Evolutionary conservation across 192 early-diverging fungal species (phyloP).

Genomic region (Podila epigama): DNA sequence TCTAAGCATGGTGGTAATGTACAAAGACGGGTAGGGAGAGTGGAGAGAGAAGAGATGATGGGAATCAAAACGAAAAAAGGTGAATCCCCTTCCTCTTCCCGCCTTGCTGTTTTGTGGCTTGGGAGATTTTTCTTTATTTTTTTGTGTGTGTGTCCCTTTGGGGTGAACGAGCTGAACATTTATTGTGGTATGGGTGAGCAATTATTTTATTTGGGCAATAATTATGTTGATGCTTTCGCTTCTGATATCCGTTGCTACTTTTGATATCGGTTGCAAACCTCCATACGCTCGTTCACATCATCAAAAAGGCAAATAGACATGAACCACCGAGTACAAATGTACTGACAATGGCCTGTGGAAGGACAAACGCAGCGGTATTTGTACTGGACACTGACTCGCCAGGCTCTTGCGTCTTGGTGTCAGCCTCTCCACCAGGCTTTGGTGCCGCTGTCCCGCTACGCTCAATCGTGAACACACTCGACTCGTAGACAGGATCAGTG

Average conservation of each 20-base stretch:
- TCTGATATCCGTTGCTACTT: neutral
- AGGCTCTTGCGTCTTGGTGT: neutral
- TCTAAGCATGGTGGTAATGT: constrained; percentile 56
- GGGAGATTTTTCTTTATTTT: no score
- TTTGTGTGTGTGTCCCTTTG: no score
- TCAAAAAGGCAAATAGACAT: constrained; percentile 22
- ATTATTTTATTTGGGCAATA: no score
- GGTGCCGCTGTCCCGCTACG: neutral
- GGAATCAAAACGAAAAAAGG: constrained; percentile 12
- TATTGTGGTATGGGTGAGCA: no score
- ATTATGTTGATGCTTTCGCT: no score
- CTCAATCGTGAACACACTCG: constrained; percentile 18
- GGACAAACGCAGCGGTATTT: constrained; percentile 25
- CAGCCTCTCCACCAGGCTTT: neutral
- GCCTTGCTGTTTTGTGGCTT: no score
- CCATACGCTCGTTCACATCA: constrained; percentile 11
- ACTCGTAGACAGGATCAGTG: constrained; percentile 12
- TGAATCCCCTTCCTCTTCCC: no score
- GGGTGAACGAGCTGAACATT: no score
- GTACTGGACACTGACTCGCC: neutral
- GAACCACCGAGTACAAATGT: constrained; percentile 19
- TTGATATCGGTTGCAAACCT: no score
- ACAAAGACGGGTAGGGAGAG: constrained; percentile 17
- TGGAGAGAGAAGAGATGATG: constrained; percentile 8
- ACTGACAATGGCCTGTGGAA: constrained; percentile 20